phyloP scores from a whole-genome alignment of 2,329 filamentous ascomycete genomes.

The Exophiala phaeomuriformis region DNA sequence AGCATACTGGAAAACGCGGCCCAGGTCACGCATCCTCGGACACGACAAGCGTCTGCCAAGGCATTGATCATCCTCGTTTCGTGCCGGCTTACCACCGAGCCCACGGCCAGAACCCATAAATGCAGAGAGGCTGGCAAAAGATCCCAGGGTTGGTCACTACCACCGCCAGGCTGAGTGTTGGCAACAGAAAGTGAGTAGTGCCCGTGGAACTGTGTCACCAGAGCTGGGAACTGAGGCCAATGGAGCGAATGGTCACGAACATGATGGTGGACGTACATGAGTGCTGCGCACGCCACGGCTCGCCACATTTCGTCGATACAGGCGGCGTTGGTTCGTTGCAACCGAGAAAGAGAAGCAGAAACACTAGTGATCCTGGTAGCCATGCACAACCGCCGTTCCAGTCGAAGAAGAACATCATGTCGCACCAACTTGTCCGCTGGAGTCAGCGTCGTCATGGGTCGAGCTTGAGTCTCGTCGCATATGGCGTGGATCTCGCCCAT shows the following conservation, averaged over 20 bases:
- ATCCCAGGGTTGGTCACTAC: neutral
- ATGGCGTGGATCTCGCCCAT: constrained; percentile 11
- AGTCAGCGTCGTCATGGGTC: constrained; percentile 1
- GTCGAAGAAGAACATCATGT: constrained; percentile 7
- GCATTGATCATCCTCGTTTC: neutral
- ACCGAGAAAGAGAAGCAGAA: neutral
- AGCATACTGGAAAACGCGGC: neutral
- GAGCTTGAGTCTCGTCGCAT: constrained; percentile 6
- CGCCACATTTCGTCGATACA: neutral
- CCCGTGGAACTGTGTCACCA: constrained; percentile 2
- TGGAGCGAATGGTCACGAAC: constrained; percentile 1
- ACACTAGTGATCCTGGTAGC: too few species aligned
- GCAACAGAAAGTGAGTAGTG: too few species aligned
- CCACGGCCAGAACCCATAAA: constrained; percentile 6
- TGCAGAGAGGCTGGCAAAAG: constrained; percentile 2
- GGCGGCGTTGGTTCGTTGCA: constrained; percentile 1
- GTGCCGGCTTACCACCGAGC: neutral
- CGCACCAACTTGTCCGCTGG: constrained; percentile 2
- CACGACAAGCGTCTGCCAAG: too few species aligned
- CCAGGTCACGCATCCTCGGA: neutral
- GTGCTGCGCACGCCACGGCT: constrained; percentile 2
- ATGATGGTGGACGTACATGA: constrained; percentile 13
- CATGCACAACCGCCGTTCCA: constrained; percentile 7
- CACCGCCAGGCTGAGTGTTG: too few species aligned
- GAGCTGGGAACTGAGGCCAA: constrained; percentile 1